Conservation (phyloP, 2,329 filamentous ascomycete species). For the Didymella pomorum region DNA sequence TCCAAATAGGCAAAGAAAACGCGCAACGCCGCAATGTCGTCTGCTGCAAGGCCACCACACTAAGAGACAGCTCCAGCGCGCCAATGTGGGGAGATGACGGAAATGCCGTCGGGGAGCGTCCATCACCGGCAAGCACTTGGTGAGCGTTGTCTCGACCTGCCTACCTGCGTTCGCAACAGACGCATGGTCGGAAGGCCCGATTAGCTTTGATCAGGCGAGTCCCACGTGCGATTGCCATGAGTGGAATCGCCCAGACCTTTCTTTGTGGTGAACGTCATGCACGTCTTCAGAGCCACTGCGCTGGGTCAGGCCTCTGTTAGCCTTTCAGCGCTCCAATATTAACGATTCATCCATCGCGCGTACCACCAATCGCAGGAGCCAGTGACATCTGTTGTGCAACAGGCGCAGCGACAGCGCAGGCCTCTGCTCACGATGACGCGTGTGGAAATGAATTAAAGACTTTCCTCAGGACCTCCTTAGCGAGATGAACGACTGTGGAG, state of each 20-base stretch:
- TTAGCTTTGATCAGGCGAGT: constrained; percentile 30
- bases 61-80: constrained; percentile 14
- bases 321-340: constrained; percentile 26
- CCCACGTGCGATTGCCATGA: constrained; percentile 39
- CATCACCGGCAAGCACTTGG: constrained; percentile 17
- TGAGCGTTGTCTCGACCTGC: constrained; percentile 16
- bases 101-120: constrained; percentile 23
- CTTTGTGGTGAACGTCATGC: constrained; percentile 40
- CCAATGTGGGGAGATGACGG: constrained; percentile 17
- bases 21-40: constrained; percentile 17
- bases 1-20: constrained; percentile 15
- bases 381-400: constrained; percentile 37
- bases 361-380: constrained; percentile 32
- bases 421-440: constrained; percentile 32
- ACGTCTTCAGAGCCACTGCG: constrained; percentile 37
- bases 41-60: constrained; percentile 26
- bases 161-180: constrained; percentile 9
- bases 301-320: constrained; percentile 36
- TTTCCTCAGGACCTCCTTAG: constrained; percentile 37
- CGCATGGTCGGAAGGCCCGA: constrained; percentile 15
- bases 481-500: constrained; percentile 51
- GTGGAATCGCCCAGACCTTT: constrained; percentile 31
- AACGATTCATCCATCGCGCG: constrained; percentile 25
- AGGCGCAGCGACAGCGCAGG: constrained; percentile 21
- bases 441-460: constrained; percentile 39